These are phyloP conservation scores for Asclepias syriaca DNA, from an alignment of 257 asterid species.

Conservation along the genomic window DNA sequence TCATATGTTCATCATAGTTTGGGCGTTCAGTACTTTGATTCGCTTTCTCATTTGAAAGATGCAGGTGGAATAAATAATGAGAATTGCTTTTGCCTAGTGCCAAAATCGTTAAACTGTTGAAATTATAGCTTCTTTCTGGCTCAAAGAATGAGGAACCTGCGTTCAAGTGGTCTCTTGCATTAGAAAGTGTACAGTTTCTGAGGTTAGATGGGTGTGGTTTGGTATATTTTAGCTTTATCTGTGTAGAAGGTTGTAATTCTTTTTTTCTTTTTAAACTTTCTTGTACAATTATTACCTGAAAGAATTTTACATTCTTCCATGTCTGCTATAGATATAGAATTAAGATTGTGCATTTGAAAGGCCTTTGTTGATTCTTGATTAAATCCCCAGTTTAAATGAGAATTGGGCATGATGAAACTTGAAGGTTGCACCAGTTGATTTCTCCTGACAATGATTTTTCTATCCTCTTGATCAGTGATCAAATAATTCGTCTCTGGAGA, in stretches of 20 bases:
- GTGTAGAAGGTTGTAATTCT: background rate
- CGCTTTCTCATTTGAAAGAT: constrained; percentile 4
- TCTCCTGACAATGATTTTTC: background rate
- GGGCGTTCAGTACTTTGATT: background rate
- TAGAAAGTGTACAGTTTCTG: constrained; percentile 11
- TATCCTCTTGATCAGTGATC: background rate
- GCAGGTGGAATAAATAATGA: constrained; percentile 33
- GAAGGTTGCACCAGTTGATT: background rate
- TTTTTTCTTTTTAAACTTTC: background rate
- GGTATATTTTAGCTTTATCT: background rate
- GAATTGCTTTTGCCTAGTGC: constrained; percentile 21
- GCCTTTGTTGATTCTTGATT: background rate
- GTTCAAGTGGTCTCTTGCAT: background rate
- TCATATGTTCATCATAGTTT: background rate
- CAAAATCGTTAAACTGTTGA: constrained; percentile 10
- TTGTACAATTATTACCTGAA: background rate
- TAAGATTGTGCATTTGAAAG: background rate
- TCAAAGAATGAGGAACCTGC: constrained; percentile 3
- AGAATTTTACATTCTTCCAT: background rate
- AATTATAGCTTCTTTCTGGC: constrained; percentile 18
- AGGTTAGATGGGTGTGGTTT: constrained; percentile 19
- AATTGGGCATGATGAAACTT: background rate
- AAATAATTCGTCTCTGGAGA: background rate
- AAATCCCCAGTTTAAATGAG: background rate
- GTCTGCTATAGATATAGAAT: background rate